Conservation (phyloP, 441 rosid genomes). For the Biscutella laevigata region DNA sequence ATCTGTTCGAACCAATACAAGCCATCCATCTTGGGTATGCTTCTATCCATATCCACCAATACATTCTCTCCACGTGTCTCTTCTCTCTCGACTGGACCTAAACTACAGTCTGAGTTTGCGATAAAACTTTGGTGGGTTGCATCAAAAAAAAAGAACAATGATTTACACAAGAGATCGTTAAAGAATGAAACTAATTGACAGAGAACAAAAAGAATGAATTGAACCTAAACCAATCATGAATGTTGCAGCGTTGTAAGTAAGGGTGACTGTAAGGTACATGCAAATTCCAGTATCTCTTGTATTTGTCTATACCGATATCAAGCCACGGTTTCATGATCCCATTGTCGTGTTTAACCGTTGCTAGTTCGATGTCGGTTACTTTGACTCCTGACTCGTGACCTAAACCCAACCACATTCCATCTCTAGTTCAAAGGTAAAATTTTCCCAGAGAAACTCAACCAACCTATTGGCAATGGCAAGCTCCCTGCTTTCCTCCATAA, state of each 20-base stretch:
- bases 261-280: conserved; percentile 49
- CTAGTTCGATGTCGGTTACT: conserved; percentile 38
- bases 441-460: conserved; percentile 59
- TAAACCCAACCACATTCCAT: conserved; percentile 72
- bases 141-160: not conserved
- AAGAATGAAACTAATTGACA: conserved; percentile 23
- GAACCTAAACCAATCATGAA: conserved; percentile 44
- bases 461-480: conserved; percentile 71
- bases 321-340: conserved; percentile 91
- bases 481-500: conserved; percentile 72
- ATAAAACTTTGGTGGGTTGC: not conserved
- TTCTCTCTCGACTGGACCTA: too few relatives aligned
- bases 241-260: conserved; percentile 69
- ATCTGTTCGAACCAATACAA: conserved; percentile 14
- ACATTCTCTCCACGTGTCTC: conserved; percentile 43
- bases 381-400: conserved; percentile 50
- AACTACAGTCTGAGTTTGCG: too few relatives aligned
- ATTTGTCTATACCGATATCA: conserved; percentile 50
- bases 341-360: conserved; percentile 72
- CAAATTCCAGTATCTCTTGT: conserved; percentile 65
- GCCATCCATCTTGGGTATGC: conserved; percentile 32
- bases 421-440: conserved; percentile 48
- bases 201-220: conserved; percentile 26
- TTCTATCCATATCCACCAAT: conserved; percentile 48
- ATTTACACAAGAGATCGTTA: conserved; percentile 14